Conservation (phyloP, 352 stramenopile species). For the Pythium brachiatum region DNA sequence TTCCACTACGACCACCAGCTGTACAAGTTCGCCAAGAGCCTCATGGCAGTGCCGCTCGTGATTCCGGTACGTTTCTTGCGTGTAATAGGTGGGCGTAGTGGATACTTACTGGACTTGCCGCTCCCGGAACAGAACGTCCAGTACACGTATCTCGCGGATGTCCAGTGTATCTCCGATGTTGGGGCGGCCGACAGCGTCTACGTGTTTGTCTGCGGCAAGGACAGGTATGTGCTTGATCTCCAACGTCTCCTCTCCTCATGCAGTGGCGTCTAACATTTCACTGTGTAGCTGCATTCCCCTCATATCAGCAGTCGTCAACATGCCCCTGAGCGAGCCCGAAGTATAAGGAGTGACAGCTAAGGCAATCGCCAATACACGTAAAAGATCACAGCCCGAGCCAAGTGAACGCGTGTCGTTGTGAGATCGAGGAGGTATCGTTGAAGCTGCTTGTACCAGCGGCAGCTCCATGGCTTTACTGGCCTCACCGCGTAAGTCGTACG, state of each 20-base stretch:
- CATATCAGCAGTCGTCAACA: slow-evolving; percentile 78
- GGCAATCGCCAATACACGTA: too few relatives aligned
- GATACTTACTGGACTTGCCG: too few relatives aligned
- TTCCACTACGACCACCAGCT: slow-evolving; percentile 80
- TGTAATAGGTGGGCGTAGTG: too few relatives aligned
- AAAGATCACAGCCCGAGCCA: too few relatives aligned
- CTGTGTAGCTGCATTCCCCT: slow-evolving; percentile 63
- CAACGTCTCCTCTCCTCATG: too few relatives aligned
- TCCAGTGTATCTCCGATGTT: slow-evolving; percentile 67
- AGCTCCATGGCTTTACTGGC: too few relatives aligned
- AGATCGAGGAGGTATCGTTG: too few relatives aligned
- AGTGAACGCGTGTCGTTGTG: too few relatives aligned
- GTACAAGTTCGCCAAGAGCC: slow-evolving; percentile 64
- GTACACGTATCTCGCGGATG: slow-evolving; percentile 67
- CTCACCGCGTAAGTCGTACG: too few relatives aligned
- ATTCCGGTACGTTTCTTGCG: slow-evolving; percentile 58
- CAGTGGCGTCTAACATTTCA: not conserved
- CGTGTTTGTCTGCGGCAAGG: slow-evolving; percentile 82
- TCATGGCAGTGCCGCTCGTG: slow-evolving; percentile 62
- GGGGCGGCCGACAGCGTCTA: slow-evolving; percentile 72
- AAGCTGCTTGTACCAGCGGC: too few relatives aligned
- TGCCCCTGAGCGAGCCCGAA: slow-evolving; percentile 75
- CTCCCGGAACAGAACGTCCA: slow-evolving; percentile 53
- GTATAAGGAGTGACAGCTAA: slow-evolving; percentile 40
- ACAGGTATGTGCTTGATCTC: slow-evolving; percentile 69